phyloP scores from a whole-genome alignment of 352 stramenopile species.

The Globisporangium viniferum region DNA sequence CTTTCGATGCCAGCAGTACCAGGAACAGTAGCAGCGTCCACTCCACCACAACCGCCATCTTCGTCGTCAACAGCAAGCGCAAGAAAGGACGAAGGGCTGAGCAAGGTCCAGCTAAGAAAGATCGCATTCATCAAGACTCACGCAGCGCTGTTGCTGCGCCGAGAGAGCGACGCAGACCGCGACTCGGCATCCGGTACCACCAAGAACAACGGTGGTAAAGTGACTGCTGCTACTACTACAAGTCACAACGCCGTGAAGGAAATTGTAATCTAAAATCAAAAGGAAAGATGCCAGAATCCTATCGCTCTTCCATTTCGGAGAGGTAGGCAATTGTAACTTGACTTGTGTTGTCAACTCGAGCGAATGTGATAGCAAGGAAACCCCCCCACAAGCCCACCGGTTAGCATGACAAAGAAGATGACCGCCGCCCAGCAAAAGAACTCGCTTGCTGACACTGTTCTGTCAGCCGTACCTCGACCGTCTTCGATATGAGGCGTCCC shows the following conservation, averaged over 20 bases:
- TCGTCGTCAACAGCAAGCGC: background rate
- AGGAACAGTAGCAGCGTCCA: background rate
- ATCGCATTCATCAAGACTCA: constrained; percentile 13
- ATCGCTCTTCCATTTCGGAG: too few relatives aligned
- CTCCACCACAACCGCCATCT: background rate
- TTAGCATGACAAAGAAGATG: too few relatives aligned
- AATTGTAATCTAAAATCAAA: background rate
- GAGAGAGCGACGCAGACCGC: background rate
- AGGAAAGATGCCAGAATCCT: background rate
- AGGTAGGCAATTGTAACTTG: too few relatives aligned
- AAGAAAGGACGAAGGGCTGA: background rate
- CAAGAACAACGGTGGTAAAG: background rate
- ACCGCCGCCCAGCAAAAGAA: too few relatives aligned
- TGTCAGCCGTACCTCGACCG: too few relatives aligned
- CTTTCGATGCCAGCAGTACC: background rate
- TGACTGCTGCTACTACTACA: background rate
- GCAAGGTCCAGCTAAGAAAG: constrained; percentile 5
- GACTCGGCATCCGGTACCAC: too few relatives aligned
- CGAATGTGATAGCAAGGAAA: too few relatives aligned
- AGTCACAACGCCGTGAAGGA: background rate
- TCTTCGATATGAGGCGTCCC: too few relatives aligned
- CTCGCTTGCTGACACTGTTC: too few relatives aligned
- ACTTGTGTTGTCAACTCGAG: too few relatives aligned
- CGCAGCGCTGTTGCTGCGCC: constrained; percentile 3
- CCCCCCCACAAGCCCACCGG: too few relatives aligned